phyloP scores from a whole-genome alignment of 768 basidiomycete species.

The Lyophyllum atratum region DNA sequence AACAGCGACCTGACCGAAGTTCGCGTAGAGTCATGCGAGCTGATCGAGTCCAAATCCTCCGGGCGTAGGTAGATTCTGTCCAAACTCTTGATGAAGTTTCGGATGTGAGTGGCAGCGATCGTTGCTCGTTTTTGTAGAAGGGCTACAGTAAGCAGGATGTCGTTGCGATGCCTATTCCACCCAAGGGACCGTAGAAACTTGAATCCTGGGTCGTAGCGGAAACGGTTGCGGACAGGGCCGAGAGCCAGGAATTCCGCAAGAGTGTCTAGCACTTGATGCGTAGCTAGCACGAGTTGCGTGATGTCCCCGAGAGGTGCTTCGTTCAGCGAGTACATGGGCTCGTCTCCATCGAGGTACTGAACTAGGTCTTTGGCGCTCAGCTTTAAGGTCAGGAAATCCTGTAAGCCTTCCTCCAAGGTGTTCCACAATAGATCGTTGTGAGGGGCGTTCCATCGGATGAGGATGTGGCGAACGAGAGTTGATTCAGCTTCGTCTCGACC shows the following conservation, averaged over 20 bases:
- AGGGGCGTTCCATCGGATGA: not conserved
- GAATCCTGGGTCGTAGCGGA: not conserved
- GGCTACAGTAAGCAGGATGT: not conserved
- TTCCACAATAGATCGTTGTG: not conserved
- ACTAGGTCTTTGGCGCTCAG: not conserved
- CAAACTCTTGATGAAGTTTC: not conserved
- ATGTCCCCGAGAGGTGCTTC: not conserved
- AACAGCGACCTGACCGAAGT: too few species aligned
- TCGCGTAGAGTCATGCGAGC: slow-evolving; percentile 11
- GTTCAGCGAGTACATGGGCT: not conserved
- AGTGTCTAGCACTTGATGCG: not conserved
- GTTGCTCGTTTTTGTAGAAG: not conserved
- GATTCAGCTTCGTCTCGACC: not conserved
- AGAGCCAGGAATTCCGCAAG: not conserved
- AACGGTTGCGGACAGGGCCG: not conserved
- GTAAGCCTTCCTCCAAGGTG: not conserved
- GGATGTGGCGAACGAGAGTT: not conserved
- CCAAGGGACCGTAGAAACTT: not conserved
- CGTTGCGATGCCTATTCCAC: not conserved
- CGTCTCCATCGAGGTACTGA: not conserved
- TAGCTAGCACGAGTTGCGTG: not conserved
- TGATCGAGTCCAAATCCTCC: slow-evolving; percentile 5
- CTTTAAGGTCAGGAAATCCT: not conserved
- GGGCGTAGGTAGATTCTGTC: not conserved
- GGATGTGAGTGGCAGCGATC: not conserved